Evolutionary conservation across 2,329 filamentous ascomycete genomes (phyloP), one percentile per base, ranked within the genome.

Genomic region (Periconia sp.): DNA sequence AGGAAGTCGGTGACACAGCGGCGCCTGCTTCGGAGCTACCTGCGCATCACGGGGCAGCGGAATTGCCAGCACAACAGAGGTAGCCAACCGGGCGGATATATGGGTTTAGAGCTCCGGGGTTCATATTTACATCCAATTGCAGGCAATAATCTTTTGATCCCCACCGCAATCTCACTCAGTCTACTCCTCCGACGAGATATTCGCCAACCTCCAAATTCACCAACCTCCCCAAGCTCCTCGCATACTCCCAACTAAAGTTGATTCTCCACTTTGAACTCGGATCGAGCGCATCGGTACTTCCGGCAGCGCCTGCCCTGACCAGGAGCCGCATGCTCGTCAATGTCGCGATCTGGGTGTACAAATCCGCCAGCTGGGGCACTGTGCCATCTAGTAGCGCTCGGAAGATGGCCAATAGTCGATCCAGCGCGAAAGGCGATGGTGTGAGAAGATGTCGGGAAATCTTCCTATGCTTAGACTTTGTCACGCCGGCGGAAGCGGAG

Each of bases 161-260:
- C 23, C 23, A n/a, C n/a, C n/a, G n/a, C n/a, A n/a, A n/a, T n/a
- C n/a, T n/a, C n/a, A n/a, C 16, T 18, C 50, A 62, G 36, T 69
- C 66, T 32, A 68, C 65, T 13, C 66, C 66, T 3, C 66, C 66
- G 35, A 68, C 65, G 5, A 69, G 30, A 58, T 62, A 92, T 65
- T 92, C 88, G 50, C 88, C 84, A 10, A 91, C 78, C 66, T 91
- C 88, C n/a, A 94, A 78, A 2, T 86, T 86, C 37, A 94, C 81
- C 61, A 82, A 86, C 60, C 89, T 75, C 19, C 87, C 89, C 50
- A 94, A 72, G 3, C 78, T 80, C 47, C 85, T 75, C 5, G 88
- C 82, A 50, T 87, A 83, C 61, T 94, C 89, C 87, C 87, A 92
- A 1, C 85, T 83, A 43, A 89, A 84, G 55, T 88, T 89, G 8